Base-by-base conservation (phyloP, 495 filamentous ascomycete species). In the Patellaria atrata region DNA sequence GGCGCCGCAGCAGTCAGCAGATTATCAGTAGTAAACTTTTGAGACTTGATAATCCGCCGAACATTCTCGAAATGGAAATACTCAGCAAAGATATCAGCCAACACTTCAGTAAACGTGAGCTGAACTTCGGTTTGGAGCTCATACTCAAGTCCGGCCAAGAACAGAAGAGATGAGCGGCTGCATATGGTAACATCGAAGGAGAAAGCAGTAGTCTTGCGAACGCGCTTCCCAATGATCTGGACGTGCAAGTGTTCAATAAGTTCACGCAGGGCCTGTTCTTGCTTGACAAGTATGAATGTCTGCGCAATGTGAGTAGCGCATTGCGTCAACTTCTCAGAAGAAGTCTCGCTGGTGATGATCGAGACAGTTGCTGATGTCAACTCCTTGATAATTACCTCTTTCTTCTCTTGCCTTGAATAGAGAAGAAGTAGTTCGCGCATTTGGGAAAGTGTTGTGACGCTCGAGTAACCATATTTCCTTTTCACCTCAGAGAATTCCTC, bases 341-440 rank as follows among this genome's bases (percentile, higher is more conserved):
- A 24, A 11, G 23, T 27, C 22, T 47, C 40, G 31, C 34, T 47
- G 13, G 12, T 35, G 11, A 33, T 26, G 18, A 47, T 34, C 5
- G 38, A 37, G 22, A 25, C 22, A 6, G 39, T 47, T 0, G 44
- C 44, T 12, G 18, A 30, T 11, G 30, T 35, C 5, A 43, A 17
- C 22, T 30, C 12, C 35, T 43, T 43, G 25, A 43, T 24, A 27
- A 33, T 47, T 5, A 40, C 42, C 35, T 47, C 44, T 15, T 27
- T 36, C 3, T 38, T 47, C 16, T 40, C 43, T 34, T 47, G 44
- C 35, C 43, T 47, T 35, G 38, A 42, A 35, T 36, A 47, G 3
- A 40, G 34, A 11, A 32, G 14, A 10, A 47, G 38, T 3, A 43
- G 19, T 19, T 23, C 36, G 18, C 32, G 15, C 25, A 47, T 22